A percentile compares a stretch with the other conserved stretches of the same genome.
Evolutionary conservation across 2,329 filamentous ascomycete genomes (phyloP).

Genomic region (Akanthomyces dipterigenus): DNA sequence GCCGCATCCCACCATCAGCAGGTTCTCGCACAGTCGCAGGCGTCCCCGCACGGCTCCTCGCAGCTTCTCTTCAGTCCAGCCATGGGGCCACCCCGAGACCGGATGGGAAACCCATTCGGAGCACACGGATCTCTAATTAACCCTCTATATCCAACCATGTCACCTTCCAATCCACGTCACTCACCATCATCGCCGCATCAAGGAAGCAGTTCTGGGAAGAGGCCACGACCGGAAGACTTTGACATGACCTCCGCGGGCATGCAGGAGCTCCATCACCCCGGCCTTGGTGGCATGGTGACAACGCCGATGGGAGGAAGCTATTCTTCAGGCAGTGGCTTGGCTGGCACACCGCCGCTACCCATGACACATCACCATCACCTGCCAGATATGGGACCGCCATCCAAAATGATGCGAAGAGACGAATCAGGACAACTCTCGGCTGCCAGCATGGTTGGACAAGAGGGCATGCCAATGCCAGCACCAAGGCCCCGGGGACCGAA

Average conservation of each 20-base stretch:
- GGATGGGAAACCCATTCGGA: constrained; percentile 49
- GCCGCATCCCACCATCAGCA: constrained; percentile 1
- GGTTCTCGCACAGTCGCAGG: constrained; percentile 9
- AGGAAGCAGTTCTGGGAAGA: constrained; percentile 35
- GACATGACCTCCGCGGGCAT: constrained; percentile 47
- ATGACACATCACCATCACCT: constrained; percentile 63
- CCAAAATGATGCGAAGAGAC: constrained; percentile 60
- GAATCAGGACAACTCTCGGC: constrained; percentile 49
- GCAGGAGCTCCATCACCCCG: constrained; percentile 46
- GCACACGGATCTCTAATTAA: constrained; percentile 41
- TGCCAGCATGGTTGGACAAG: constrained; percentile 79
- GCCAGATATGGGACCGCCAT: constrained; percentile 64
- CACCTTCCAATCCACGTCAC: constrained; percentile 29
- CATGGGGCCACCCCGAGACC: constrained; percentile 49
- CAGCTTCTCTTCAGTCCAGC: constrained; percentile 12
- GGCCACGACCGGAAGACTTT: constrained; percentile 51
- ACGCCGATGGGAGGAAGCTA: constrained; percentile 46
- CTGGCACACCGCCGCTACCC: constrained; percentile 18
- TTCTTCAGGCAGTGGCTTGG: constrained; percentile 24
- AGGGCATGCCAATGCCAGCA: constrained; percentile 80
- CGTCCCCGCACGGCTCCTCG: constrained; percentile 9
- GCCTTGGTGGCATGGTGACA: constrained; percentile 50
- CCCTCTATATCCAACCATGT: constrained; percentile 45
- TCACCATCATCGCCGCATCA: constrained; percentile 25
- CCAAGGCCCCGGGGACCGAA: constrained; percentile 78